These are phyloP conservation scores for Wickerhamiella domercqiae DNA, from an alignment of 805 yeast species.

Conservation along the genomic window DNA sequence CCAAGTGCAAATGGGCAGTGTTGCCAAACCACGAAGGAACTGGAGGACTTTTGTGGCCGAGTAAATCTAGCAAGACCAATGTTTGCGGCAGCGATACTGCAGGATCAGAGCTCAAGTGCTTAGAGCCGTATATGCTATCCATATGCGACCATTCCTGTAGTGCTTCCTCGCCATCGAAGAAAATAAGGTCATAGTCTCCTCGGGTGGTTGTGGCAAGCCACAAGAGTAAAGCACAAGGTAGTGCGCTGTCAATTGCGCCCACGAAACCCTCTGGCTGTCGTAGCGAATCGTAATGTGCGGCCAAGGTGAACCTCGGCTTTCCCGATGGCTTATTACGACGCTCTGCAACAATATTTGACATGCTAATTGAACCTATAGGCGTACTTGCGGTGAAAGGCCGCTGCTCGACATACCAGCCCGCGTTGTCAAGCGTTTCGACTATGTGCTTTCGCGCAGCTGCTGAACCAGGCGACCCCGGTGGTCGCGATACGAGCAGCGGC, in stretches of 20 bases:
- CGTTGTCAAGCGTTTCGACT: constrained; percentile 20
- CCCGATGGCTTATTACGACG: constrained; percentile 5
- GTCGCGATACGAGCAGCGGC: constrained; percentile 16
- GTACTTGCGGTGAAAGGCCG: constrained; percentile 24
- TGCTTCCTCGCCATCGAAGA: constrained; percentile 53
- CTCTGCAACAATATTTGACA: constrained; percentile 23
- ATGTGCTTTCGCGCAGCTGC: constrained; percentile 13
- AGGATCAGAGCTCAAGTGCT: constrained; percentile 29
- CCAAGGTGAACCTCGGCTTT: constrained; percentile 18
- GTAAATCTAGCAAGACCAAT: constrained; percentile 35
- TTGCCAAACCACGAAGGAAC: constrained; percentile 32
- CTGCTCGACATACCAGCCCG: constrained; percentile 20
- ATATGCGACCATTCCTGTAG: constrained; percentile 34
- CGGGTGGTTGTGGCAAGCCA: constrained; percentile 27
- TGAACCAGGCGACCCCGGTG: constrained; percentile 15
- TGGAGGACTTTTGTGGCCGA: constrained; percentile 28
- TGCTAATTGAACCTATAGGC: constrained; percentile 25
- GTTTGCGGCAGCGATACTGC: constrained; percentile 25
- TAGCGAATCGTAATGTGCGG: constrained; percentile 44
- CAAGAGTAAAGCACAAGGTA: constrained; percentile 38
- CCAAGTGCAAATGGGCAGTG: constrained; percentile 27
- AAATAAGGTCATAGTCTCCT: constrained; percentile 23
- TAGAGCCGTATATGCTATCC: constrained; percentile 44
- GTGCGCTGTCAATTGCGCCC: constrained; percentile 48
- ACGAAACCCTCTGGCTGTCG: constrained; percentile 36